A percentile compares a stretch with the other conserved stretches of the same genome.
Evolutionary conservation across 2,329 filamentous ascomycete genomes (phyloP).

Genomic region (Scedosporium aurantiacum): DNA sequence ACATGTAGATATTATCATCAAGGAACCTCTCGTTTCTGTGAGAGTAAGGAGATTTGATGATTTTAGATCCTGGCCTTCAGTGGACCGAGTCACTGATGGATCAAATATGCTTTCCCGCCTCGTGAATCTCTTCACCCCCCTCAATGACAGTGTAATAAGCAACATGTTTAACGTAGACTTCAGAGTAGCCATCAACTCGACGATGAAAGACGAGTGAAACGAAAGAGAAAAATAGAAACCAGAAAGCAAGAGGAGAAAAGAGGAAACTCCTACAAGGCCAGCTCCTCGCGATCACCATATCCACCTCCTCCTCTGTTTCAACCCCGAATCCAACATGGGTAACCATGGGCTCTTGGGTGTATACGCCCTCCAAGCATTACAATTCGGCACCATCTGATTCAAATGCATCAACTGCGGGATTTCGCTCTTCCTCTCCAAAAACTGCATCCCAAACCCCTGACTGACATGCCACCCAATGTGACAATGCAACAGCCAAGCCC

Average conservation of each 20-base stretch:
- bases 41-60: no score
- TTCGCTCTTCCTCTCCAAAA: slow-evolving; percentile 27
- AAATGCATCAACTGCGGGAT: slow-evolving; percentile 10
- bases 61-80: no score
- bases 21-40: no score
- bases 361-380: slow-evolving; percentile 12
- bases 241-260: neutral
- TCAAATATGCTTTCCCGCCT: neutral
- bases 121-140: neutral
- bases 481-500: slow-evolving; percentile 35
- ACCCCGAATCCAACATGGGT: slow-evolving; percentile 12
- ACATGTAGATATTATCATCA: no score
- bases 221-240: neutral
- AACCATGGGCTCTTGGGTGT: slow-evolving; percentile 7
- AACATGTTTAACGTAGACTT: neutral
- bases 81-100: no score
- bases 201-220: neutral
- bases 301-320: slow-evolving; percentile 7
- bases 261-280: neutral
- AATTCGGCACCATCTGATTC: slow-evolving; percentile 10
- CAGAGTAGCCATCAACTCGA: neutral
- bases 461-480: slow-evolving; percentile 41
- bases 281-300: neutral
- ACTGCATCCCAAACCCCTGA: slow-evolving; percentile 38
- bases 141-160: neutral